These are phyloP conservation scores for Trichoderma asperellum DNA, from an alignment of 2,329 filamentous ascomycete species.

Conservation along the genomic window DNA sequence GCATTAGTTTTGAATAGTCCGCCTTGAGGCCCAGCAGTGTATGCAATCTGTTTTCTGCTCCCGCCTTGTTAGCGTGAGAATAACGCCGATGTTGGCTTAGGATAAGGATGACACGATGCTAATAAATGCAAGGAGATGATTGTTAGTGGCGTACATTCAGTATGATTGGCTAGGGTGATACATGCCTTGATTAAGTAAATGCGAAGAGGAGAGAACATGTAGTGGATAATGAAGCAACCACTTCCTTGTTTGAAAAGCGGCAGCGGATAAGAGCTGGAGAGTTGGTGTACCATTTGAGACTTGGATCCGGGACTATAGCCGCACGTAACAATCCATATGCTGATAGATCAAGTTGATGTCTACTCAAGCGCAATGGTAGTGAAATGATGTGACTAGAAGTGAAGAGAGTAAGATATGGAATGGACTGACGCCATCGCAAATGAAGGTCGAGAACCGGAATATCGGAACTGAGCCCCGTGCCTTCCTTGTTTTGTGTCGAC, in stretches of 20 bases:
- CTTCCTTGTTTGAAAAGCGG: neutral
- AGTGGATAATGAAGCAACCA: neutral
- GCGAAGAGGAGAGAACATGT: neutral
- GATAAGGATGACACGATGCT: neutral
- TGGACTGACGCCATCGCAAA: neutral
- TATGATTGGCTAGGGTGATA: neutral
- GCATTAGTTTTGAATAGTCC: neutral
- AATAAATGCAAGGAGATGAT: neutral
- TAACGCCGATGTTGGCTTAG: neutral
- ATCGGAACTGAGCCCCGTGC: constrained; percentile 3
- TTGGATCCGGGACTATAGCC: neutral
- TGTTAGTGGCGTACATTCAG: neutral
- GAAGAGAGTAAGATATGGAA: neutral
- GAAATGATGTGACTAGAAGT: neutral
- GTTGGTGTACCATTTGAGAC: neutral
- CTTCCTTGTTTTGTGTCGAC: neutral
- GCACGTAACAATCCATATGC: neutral
- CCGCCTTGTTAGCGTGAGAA: neutral
- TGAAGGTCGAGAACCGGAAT: neutral
- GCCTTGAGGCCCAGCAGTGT: neutral
- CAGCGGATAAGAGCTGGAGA: neutral
- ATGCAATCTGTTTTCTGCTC: neutral
- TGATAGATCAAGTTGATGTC: neutral
- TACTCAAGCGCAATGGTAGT: neutral
- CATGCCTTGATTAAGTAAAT: neutral